A percentile compares a stretch with the other conserved stretches of the same genome.
Conservation (phyloP, 2,329 filamentous ascomycete species). For the Lasiodiplodia theobromae region DNA sequence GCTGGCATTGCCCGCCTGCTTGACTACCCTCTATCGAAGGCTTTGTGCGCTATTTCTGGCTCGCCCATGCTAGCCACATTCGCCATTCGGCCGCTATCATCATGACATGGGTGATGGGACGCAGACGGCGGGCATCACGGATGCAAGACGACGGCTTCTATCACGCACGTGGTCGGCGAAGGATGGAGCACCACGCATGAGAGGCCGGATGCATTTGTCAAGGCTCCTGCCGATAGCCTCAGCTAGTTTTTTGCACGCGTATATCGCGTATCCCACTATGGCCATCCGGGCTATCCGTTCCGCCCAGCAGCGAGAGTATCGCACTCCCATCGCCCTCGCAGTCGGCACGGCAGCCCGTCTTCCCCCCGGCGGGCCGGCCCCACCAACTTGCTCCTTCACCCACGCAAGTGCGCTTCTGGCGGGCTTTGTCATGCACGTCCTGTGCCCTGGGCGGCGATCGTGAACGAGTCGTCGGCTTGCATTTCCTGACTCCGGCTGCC, state of each 20-base stretch:
- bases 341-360: neutral
- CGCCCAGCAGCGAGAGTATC: no score
- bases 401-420: neutral
- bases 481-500: neutral
- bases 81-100: neutral
- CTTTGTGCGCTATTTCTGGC: neutral
- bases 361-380: neutral
- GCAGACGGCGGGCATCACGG: neutral
- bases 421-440: neutral
- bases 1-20: slow-evolving; percentile 1
- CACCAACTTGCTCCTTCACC: neutral
- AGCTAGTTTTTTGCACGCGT: neutral
- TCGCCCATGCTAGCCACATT: neutral
- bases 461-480: neutral
- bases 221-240: neutral
- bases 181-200: neutral
- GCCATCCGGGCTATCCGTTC: neutral
- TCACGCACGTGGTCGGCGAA: neutral
- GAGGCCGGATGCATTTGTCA: neutral
- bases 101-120: neutral
- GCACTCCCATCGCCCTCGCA: neutral
- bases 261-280: neutral
- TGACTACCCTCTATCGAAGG: neutral
- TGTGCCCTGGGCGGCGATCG: neutral
- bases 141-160: neutral